Conservation (phyloP, 1,284 basidiomycete genomes). For the Ustilago lituana region DNA sequence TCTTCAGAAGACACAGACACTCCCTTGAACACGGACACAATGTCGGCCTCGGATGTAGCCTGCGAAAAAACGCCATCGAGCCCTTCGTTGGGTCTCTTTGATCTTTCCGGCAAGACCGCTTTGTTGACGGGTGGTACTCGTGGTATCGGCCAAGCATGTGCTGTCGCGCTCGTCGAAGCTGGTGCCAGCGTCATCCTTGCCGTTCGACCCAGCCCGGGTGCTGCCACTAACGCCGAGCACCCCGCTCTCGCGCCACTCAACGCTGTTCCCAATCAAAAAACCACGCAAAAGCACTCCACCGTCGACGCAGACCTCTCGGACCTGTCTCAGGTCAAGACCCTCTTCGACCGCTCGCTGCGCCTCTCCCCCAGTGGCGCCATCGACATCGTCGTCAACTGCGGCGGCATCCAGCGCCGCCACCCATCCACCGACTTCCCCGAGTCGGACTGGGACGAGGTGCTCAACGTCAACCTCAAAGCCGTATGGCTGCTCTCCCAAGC, state of each 20-base stretch:
- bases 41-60: constrained; percentile 29
- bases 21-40: too few species aligned
- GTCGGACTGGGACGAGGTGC: constrained; percentile 81
- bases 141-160: constrained; percentile 66
- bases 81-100: constrained; percentile 39
- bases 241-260: constrained; percentile 22
- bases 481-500: constrained; percentile 56
- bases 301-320: constrained; percentile 81
- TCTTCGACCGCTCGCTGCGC: constrained; percentile 74
- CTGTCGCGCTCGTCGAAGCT: constrained; percentile 70
- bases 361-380: constrained; percentile 73
- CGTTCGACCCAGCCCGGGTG: constrained; percentile 52
- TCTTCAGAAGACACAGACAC: neutral
- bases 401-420: constrained; percentile 78
- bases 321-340: constrained; percentile 74
- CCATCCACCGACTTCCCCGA: constrained; percentile 78
- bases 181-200: constrained; percentile 82
- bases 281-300: constrained; percentile 70
- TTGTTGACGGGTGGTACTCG: constrained; percentile 53
- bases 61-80: constrained; percentile 42
- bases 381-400: constrained; percentile 91
- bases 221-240: constrained; percentile 10
- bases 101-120: constrained; percentile 50
- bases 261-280: constrained; percentile 66
- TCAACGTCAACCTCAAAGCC: constrained; percentile 60